Evolutionary conservation across 306 rosid species (phyloP).

Genomic region (Corylus americana): DNA sequence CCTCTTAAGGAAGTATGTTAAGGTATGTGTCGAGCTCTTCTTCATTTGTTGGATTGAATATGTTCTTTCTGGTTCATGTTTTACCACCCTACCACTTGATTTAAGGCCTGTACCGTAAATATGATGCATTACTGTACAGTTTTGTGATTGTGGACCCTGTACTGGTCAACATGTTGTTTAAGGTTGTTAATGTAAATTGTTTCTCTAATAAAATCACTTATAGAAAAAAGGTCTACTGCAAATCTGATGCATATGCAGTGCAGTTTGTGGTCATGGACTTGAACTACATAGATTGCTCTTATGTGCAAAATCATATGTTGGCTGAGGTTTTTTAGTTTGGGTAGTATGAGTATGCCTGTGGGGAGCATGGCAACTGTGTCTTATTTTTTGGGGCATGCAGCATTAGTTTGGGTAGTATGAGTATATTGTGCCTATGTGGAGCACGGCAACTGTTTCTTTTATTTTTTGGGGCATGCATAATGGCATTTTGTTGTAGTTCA

Average conservation of each 20-base stretch:
- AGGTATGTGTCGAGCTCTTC: slow-evolving; percentile 50
- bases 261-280: not conserved
- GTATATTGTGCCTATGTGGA: not conserved
- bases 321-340: not conserved
- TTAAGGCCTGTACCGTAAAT: not conserved
- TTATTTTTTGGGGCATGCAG: not conserved
- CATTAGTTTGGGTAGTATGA: not conserved
- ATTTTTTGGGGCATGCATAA: not conserved
- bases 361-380: not conserved
- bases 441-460: not conserved
- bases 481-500: not conserved
- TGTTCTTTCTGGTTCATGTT: slow-evolving; percentile 11
- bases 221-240: not conserved
- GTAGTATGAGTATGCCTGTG: not conserved
- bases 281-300: not conserved
- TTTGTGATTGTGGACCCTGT: slow-evolving; percentile 8
- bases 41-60: slow-evolving; percentile 12
- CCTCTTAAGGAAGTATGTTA: slow-evolving; percentile 77
- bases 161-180: not conserved
- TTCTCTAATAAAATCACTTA: not conserved
- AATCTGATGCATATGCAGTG: not conserved
- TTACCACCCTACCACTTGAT: not conserved
- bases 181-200: not conserved
- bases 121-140: not conserved
- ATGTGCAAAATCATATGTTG: not conserved